Evolutionary conservation across 495 filamentous ascomycete species (phyloP).

Genomic region (Tuber microsphaerosporum): DNA sequence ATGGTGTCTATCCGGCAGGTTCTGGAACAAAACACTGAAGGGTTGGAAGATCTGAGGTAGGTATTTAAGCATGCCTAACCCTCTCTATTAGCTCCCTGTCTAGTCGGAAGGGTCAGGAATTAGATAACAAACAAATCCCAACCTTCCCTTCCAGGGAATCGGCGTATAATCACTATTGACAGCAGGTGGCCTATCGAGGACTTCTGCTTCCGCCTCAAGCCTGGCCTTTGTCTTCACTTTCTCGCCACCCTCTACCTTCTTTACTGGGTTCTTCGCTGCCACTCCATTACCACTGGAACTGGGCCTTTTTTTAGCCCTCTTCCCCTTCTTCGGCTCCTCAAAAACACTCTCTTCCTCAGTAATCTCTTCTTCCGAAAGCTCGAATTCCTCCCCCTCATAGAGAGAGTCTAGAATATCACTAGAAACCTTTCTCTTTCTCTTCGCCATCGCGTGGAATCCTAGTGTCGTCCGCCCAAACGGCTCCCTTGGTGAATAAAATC

Average conservation of each 20-base stretch:
- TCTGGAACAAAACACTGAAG: slow-evolving; percentile 81
- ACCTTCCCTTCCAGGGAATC: slow-evolving; percentile 82
- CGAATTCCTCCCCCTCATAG: background rate
- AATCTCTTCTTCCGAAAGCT: background rate
- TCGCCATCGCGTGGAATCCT: background rate
- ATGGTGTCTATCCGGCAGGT: slow-evolving; percentile 90
- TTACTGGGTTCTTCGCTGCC: background rate
- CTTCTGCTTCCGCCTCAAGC: slow-evolving; percentile 45
- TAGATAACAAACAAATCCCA: slow-evolving; percentile 68
- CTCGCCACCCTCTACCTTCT: slow-evolving; percentile 11
- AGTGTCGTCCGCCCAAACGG: background rate
- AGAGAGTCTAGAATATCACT: background rate
- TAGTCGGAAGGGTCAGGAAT: background rate
- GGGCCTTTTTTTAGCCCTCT: background rate
- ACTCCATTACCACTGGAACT: background rate
- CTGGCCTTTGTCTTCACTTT: slow-evolving; percentile 30
- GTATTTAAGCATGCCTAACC: slow-evolving; percentile 75
- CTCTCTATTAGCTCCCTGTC: slow-evolving; percentile 37
- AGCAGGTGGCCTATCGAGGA: slow-evolving; percentile 57
- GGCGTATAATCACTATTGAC: slow-evolving; percentile 83
- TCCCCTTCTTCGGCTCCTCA: background rate
- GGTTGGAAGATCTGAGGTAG: slow-evolving; percentile 77
- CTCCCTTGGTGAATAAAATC: background rate
- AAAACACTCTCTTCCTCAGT: background rate
- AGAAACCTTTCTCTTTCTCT: background rate